Base-by-base conservation (phyloP, 1,284 basidiomycete genomes). In the Neolentinus lepideus region DNA sequence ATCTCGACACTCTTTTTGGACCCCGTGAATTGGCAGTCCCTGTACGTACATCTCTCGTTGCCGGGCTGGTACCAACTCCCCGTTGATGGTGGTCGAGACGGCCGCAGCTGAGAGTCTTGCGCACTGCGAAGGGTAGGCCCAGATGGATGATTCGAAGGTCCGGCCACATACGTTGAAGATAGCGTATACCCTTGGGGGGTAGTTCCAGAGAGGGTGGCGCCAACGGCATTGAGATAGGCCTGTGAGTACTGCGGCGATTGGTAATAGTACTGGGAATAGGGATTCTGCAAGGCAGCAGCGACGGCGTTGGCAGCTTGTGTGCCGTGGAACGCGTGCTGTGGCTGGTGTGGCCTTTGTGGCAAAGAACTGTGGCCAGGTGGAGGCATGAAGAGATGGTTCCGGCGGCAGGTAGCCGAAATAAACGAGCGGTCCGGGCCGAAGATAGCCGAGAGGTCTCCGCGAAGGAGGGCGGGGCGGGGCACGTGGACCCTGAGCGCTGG, bases 1-100 rank as follows among this genome's bases (percentile, higher is more conserved):
- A 79, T 77, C 66, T 92, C 85, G 3, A 95, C 82, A 26, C 83
- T 75, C 64, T 90, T 89, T 38, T 76, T 75, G 6, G 90, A 84
- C 24, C 91, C 92, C 26, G 76, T 75, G 64, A 92, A 97, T 8
- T 69, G 66, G 68, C 93, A 96, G 14, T 80, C 80, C 35, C 75
- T 75, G 58, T 87, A 75, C 1, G 79, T 78, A 69, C 93, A 96
- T 55, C 76, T 76, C 59, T 61, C 64, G 57, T 74, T 75, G 3
- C 89, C 89, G 43, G 81, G 66, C 55, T 82, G 81, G 64, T 85
- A 84, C 84, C 84, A 87, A 19, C 71, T 58, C 12, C n/a, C 51
- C 11, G 60, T 51, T 10, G 64, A 56, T 52, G 62, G 53, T 59
- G 65, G 54, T 4, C 61, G 46, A 31, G 48, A 53, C 36, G 59